These are phyloP conservation scores for Syzygium jambos DNA, from an alignment of 345 rosid genomes.

Conservation along the genomic window DNA sequence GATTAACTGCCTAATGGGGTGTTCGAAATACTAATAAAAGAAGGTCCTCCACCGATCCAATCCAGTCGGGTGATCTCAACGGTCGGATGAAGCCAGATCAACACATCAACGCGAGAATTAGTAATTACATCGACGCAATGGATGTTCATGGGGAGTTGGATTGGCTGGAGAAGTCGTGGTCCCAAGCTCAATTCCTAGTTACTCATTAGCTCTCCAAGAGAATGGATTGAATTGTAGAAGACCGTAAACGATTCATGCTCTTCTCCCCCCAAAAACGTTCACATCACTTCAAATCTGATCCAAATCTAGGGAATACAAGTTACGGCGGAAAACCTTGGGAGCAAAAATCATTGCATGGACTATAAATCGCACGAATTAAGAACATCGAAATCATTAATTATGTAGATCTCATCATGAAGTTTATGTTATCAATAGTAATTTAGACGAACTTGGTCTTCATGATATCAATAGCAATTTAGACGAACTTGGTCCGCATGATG, in stretches of 20 bases:
- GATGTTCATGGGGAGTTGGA: no score
- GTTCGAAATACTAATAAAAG: not conserved
- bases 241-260: not conserved
- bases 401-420: not conserved
- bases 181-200: not conserved
- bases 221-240: not conserved
- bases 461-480: no score
- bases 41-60: no score
- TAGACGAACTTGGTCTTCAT: not conserved
- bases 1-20: not conserved
- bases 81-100: no score
- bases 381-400: no score
- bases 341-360: not conserved
- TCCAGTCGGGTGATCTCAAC: no score
- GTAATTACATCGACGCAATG: no score
- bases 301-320: not conserved
- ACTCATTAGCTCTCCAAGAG: not conserved
- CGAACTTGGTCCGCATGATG: no score
- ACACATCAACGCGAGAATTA: no score
- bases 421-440: not conserved
- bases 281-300: not conserved
- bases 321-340: accelerated
- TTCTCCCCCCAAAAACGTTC: accelerated
- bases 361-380: not conserved
- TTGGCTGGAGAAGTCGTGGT: not conserved